phyloP scores from a whole-genome alignment of 2,329 filamentous ascomycete genomes.

The Sclerotinia borealis region DNA sequence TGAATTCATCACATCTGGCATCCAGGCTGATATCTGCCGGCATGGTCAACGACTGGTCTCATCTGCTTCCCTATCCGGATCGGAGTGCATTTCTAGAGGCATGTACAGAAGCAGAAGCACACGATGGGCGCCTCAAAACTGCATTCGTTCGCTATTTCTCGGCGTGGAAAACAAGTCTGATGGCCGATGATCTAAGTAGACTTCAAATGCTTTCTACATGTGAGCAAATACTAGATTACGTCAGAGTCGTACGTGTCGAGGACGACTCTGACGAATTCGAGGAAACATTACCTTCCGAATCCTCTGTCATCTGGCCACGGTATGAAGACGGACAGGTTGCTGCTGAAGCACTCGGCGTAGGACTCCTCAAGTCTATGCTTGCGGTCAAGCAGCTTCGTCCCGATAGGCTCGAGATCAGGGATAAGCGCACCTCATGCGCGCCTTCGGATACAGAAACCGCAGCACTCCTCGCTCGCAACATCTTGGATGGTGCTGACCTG shows the following conservation, averaged over 20 bases:
- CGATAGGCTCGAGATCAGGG: constrained; percentile 13
- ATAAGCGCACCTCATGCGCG: constrained; percentile 8
- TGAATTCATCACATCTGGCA: constrained; percentile 10
- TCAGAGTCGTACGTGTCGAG: constrained; percentile 12
- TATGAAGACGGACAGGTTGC: constrained; percentile 12
- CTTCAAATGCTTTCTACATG: constrained; percentile 12
- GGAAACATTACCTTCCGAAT: constrained; percentile 4
- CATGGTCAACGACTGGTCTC: constrained; percentile 11
- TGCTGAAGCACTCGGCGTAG: constrained; percentile 12
- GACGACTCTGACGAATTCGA: constrained; percentile 8
- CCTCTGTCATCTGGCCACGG: constrained; percentile 11
- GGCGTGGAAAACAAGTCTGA: constrained; percentile 14
- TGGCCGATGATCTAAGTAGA: constrained; percentile 12
- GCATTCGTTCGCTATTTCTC: constrained; percentile 12
- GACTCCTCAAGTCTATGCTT: constrained; percentile 14
- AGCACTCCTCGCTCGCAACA: constrained; percentile 11
- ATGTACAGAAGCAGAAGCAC: constrained; percentile 11
- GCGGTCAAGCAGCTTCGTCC: constrained; percentile 14
- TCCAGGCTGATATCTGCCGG: constrained; percentile 12
- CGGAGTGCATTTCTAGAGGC: constrained; percentile 9
- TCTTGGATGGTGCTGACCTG: constrained; percentile 13
- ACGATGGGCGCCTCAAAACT: constrained; percentile 11
- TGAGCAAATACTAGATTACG: constrained; percentile 13
- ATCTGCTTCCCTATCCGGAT: constrained; percentile 12
- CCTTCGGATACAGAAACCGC: constrained; percentile 10